Base-by-base conservation (phyloP, 768 basidiomycete genomes). In the Candolleomyces aberdarensis region DNA sequence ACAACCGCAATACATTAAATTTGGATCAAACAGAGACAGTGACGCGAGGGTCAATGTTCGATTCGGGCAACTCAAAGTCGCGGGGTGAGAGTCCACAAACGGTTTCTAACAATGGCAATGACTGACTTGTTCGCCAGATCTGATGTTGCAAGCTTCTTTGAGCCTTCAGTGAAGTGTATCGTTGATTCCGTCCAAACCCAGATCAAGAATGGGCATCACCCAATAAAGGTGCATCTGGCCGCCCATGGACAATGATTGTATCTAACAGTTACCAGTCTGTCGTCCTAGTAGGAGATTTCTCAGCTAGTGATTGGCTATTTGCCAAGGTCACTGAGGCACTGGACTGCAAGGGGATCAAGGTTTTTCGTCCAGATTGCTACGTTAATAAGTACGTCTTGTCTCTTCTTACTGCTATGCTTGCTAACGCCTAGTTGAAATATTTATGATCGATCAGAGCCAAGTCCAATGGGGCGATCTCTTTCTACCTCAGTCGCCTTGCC, bases 241-340 rank as follows among this genome's bases (percentile, higher is more conserved):
- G 36, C 17, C 9, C 13, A 7, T 55, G 7, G 64, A 8, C 54
- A 29, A 19, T n/a, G 14, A 53, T 31, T 13, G 10, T 22, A 22
- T 36, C 46, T 47, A 59, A 19, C 68, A 71, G 17, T 73, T 74
- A 51, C 10, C 17, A 31, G 76, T 60, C 72, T 9, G 74, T 82
- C 22, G 77, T 84, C 57, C 70, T 84, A 11, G 82, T 85, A 3
- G 83, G 84, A 5, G 83, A 81, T 0, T 84, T 84, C 67, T 78
- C 79, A 10, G 78, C 80, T 1, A 83, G 76, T 61, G 76, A 79
- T 48, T 83, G 77, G 75, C 67, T 85, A 17, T 83, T 78, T 62
- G 62, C 70, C 2, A 71, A 74, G 49, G 76, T 86, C 3, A 52
- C 64, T n/a, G 11, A 57, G 15, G 53, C 40, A 14, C 51, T 64